Evolutionary conservation across 345 rosid species (phyloP), one percentile per base, ranked within the genome.

Genomic region (Eucalyptus tenuipes): DNA sequence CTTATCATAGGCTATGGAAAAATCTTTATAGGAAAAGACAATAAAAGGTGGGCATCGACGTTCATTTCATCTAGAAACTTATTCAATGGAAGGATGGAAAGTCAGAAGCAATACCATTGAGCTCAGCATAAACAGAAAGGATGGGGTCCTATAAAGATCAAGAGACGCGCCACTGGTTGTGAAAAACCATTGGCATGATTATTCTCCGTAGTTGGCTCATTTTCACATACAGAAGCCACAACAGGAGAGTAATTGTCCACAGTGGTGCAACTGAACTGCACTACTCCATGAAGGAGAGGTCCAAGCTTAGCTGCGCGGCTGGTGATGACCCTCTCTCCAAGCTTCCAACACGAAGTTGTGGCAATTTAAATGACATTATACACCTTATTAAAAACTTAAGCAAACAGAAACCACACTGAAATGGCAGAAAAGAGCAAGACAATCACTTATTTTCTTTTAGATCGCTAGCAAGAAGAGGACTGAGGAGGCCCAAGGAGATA

Each of bases 171-270:
- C 97, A 89, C 91, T 55, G 48, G 90, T 31, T 95, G 91, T 85
- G 81, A 90, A 87, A 89, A 81, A 87, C 86, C 89, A 86, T 87
- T 84, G 55, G 44, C 90, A 89, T 82, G 89, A 88, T 89, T 85
- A 40, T 84, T 86, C 88, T 92, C 89, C 48, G 87, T 68, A 45
- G 85, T 90, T 88, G 48, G 31, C 80, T 90, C 90, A 87, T 88
- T 93, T 90, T 89, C 90, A 87, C 93, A 95, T 86, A 95, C 89
- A 66, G 90, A 90, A 87, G 92, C 91, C 71, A 97, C 93, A 52
- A 95, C 86, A 27, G 95, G 91, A 90, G 95, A 91, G 92, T 94
- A 96, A 86, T 93, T 92, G 27, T 93, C 92, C 91, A 94, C 88
- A 87, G 91, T 89, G 86, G 91, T 88, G 82, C 91, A 87, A 53